A percentile compares a stretch with the other conserved stretches of the same genome.
Evolutionary conservation across 106 monocot genomes (phyloP).

Genomic region (Iris macrosiphon): DNA sequence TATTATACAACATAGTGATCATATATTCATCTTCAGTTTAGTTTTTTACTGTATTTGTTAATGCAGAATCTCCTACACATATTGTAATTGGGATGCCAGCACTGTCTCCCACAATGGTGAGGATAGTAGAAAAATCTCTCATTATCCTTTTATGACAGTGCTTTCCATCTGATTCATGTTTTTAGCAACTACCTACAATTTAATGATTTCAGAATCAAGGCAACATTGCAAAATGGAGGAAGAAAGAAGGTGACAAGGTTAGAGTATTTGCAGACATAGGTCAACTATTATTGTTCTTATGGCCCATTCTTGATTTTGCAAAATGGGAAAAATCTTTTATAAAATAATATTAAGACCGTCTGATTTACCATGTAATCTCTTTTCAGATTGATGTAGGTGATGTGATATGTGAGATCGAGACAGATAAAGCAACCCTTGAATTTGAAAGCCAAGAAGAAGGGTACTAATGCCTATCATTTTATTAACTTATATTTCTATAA

Average conservation of each 20-base stretch:
- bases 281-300: slow-evolving; percentile 3
- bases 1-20: background rate
- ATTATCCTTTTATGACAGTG: background rate
- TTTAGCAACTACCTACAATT: slow-evolving; percentile 2
- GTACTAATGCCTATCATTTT: slow-evolving; percentile 12
- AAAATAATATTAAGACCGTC: background rate
- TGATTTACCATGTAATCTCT: background rate
- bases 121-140: slow-evolving; percentile 2
- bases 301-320: background rate
- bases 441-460: slow-evolving; percentile 96
- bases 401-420: slow-evolving; percentile 97
- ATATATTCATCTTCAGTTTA: background rate
- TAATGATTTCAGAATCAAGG: slow-evolving; percentile 81
- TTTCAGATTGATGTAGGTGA: slow-evolving; percentile 87
- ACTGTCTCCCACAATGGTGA: slow-evolving; percentile 95
- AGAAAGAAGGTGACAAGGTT: slow-evolving; percentile 98
- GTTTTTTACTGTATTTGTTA: slow-evolving; percentile 6
- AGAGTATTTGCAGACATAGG: background rate
- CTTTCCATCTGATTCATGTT: background rate
- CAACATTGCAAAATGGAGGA: slow-evolving; percentile 92
- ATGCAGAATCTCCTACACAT: slow-evolving; percentile 58
- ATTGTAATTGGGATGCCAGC: slow-evolving; percentile 88
- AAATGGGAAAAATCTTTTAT: too few relatives aligned
- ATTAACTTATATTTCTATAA: background rate
- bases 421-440: slow-evolving; percentile 94